Percentiles rank a stretch among this genome's conserved stretches.
Conservation (phyloP, 2,329 filamentous ascomycete genomes). For the Pyrenochaeta sp. region DNA sequence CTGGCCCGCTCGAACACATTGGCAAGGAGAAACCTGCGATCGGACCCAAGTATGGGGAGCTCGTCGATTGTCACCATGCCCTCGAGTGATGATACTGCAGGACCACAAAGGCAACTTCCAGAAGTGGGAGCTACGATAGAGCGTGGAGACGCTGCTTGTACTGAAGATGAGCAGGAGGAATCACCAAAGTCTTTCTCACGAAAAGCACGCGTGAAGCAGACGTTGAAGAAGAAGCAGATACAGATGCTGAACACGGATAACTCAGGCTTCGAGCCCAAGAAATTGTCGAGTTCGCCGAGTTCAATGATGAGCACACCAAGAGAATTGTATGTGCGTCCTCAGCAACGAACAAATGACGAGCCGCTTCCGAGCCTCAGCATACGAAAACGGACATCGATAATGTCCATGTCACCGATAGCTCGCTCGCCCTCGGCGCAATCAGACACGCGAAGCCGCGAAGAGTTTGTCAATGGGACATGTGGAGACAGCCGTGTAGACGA, state of each 20-base stretch:
- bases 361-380: slow-evolving; percentile 15
- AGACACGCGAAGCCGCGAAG: slow-evolving; percentile 19
- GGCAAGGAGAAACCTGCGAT: slow-evolving; percentile 5
- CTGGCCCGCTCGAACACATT: slow-evolving; percentile 7
- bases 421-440: slow-evolving; percentile 10
- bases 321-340: slow-evolving; percentile 34
- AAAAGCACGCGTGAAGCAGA: slow-evolving; percentile 32
- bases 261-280: slow-evolving; percentile 21
- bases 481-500: background rate
- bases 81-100: background rate
- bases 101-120: slow-evolving; percentile 3
- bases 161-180: background rate
- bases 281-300: slow-evolving; percentile 30
- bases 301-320: slow-evolving; percentile 42
- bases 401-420: slow-evolving; percentile 12
- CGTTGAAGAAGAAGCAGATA: slow-evolving; percentile 29
- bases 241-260: slow-evolving; percentile 32
- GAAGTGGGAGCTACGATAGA: background rate
- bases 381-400: slow-evolving; percentile 17
- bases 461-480: background rate
- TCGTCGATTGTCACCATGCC: background rate
- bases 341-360: slow-evolving; percentile 7
- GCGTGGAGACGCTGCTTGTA: background rate
- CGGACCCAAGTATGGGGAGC: slow-evolving; percentile 9
- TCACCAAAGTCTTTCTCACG: slow-evolving; percentile 19